phyloP scores from a whole-genome alignment of 768 basidiomycete species.

The Nevesoporus exiguus region DNA sequence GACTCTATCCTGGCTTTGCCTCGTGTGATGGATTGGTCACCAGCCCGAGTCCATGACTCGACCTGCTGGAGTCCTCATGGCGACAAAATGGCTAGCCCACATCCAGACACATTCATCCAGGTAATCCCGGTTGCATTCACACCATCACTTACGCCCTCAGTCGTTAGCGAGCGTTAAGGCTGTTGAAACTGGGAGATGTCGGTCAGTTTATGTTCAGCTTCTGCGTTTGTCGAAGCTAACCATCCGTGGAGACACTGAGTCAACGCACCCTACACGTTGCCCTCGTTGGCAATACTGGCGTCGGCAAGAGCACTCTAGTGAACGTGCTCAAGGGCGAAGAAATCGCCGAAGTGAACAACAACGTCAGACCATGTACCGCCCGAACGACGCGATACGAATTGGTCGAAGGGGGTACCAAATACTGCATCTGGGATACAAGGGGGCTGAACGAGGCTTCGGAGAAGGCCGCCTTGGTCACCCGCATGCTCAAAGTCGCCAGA shows the following conservation, averaged over 20 bases:
- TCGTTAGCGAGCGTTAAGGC: background rate
- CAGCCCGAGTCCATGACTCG: too few species aligned
- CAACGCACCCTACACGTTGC: conserved; percentile 15
- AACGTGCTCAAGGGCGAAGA: conserved; percentile 20
- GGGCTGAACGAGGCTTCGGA: conserved; percentile 22
- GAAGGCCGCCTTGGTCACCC: background rate
- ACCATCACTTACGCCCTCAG: background rate
- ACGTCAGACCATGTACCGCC: conserved; percentile 22
- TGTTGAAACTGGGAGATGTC: conserved; percentile 9
- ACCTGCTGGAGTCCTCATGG: conserved; percentile 22
- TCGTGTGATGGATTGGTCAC: too few species aligned
- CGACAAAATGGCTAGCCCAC: background rate
- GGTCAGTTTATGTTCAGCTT: conserved; percentile 9
- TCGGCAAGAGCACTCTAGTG: conserved; percentile 28
- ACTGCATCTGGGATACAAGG: conserved; percentile 25
- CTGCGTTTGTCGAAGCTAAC: background rate
- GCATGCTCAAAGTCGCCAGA: background rate
- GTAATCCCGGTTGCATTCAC: background rate
- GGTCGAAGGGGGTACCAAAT: conserved; percentile 2
- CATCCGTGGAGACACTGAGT: background rate
- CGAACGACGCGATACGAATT: conserved; percentile 6
- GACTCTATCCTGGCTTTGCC: too few species aligned
- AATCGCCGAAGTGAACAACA: conserved; percentile 13
- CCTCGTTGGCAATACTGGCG: conserved; percentile 23
- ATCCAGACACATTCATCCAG: background rate